Base-by-base conservation (phyloP, 164 flowering plant species). In the Liquidambar formosana region DNA sequence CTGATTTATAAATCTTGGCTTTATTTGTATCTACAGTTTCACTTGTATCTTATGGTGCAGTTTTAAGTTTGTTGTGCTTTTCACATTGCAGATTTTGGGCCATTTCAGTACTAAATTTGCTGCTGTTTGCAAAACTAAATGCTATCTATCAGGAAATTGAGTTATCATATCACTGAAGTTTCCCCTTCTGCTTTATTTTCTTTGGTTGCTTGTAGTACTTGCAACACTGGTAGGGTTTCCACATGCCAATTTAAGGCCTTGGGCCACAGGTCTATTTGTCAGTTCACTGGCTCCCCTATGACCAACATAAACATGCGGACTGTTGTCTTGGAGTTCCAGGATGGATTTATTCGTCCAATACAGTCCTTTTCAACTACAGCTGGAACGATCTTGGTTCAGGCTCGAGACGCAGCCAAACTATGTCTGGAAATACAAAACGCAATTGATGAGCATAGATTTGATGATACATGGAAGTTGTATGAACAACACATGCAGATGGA, bases 401-500 rank as follows among this genome's bases (percentile, higher is more conserved):
- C 97, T 62, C 80, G 83, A 51, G 97, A 95, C 72, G 84, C 91
- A 8, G 84, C 85, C 53, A 87, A 75, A 75, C 57, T 92, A 21
- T 77, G 77, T 51, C 52, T 75, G 62, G 88, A 85, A 65, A 46
- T 95, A 60, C 82, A 72, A 57, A 78, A 66, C 75, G 94, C 97
- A 1, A 72, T 88, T 62, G 83, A 83, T 10, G 92, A 88, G 52
- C 71, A 44, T 51, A 82, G 87, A 66, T 78, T 76, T 53, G 73
- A 77, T 71, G 93, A 86, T 74, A 79, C 85, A 5, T 94, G 98
- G 95, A 81, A 66, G 77, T 73, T 92, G 56, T 84, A 76, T 67
- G 86, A 89, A 62, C 88, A 84, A 58, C 86, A 89, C 72, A 73
- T 85, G 84, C 81, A 73, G 52, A 84, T 92, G 91, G 97, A 92